A percentile compares a stretch with the other conserved stretches of the same genome.
These are phyloP conservation scores for Verticillium klebahnii DNA, from an alignment of 2,329 filamentous ascomycete genomes.

Conservation along the genomic window DNA sequence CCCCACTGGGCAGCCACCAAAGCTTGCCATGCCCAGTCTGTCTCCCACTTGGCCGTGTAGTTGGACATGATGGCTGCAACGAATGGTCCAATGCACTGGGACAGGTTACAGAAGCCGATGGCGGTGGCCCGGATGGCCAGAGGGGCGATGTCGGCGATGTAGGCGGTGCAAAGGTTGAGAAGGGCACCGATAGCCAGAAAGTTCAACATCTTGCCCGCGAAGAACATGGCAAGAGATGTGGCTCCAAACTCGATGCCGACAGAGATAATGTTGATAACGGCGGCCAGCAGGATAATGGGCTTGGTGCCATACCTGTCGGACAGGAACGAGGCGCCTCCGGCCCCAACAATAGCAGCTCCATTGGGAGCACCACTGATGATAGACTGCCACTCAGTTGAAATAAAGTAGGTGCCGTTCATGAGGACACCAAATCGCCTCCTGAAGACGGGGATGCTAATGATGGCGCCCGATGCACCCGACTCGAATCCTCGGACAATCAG, in stretches of 20 bases:
- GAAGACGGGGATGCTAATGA: conserved; percentile 15
- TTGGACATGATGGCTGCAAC: conserved; percentile 31
- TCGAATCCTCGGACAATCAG: conserved; percentile 23
- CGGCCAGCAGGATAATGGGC: conserved; percentile 14
- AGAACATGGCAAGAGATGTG: conserved; percentile 23
- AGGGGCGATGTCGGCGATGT: conserved; percentile 32
- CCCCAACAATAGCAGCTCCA: conserved; percentile 18
- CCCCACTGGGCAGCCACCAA: conserved; percentile 36
- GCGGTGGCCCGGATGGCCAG: conserved; percentile 28
- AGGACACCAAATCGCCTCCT: conserved; percentile 14
- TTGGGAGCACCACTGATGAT: conserved; percentile 19
- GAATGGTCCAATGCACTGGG: conserved; percentile 34
- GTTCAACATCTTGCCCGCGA: conserved; percentile 23
- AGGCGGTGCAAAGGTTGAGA: conserved; percentile 30
- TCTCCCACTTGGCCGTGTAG: conserved; percentile 27
- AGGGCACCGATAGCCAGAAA: conserved; percentile 28
- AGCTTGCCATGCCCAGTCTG: conserved; percentile 35
- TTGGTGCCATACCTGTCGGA: conserved; percentile 20
- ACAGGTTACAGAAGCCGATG: conserved; percentile 31
- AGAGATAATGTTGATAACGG: conserved; percentile 19
- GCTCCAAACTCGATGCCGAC: conserved; percentile 24
- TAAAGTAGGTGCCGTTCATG: conserved; percentile 13
- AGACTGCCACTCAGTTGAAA: conserved; percentile 23
- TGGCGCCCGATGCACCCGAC: conserved; percentile 16
- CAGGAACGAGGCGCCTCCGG: conserved; percentile 18